These are phyloP conservation scores for Rhodomyrtus tomentosa DNA, from an alignment of 345 rosid genomes.

Conservation along the genomic window DNA sequence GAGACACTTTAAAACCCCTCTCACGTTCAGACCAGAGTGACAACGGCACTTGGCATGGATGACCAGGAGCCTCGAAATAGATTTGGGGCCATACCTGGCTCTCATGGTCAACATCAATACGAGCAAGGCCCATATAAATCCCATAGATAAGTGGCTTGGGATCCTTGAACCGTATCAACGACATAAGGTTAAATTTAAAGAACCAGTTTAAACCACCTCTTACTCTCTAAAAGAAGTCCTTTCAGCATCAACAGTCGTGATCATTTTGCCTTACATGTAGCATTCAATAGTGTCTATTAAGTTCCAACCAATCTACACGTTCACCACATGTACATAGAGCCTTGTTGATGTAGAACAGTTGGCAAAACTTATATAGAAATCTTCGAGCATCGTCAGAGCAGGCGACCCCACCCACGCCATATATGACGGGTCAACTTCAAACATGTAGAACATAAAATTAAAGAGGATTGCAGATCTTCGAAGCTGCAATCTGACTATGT, in stretches of 20 bases:
- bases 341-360: not conserved
- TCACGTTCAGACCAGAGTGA: not conserved
- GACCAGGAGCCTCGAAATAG: not conserved
- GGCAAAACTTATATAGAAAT: not conserved
- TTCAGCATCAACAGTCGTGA: not conserved
- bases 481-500: too few relatives aligned
- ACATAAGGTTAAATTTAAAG: not conserved
- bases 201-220: not conserved
- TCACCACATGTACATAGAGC: not conserved
- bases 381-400: not conserved
- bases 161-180: not conserved
- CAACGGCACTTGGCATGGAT: not conserved
- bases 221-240: not conserved
- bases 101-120: not conserved
- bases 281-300: not conserved
- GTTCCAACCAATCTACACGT: not conserved
- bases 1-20: too few relatives aligned
- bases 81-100: not conserved
- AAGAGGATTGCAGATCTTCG: too few relatives aligned
- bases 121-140: not conserved
- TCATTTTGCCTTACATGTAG: not conserved
- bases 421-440: not conserved
- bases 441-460: too few relatives aligned
- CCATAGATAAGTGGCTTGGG: not conserved
- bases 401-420: not conserved